Percentiles rank a stretch among this genome's conserved stretches.
These are phyloP conservation scores for Solanum hybrid DNA, from an alignment of 305 asterid genomes.

Conservation along the genomic window DNA sequence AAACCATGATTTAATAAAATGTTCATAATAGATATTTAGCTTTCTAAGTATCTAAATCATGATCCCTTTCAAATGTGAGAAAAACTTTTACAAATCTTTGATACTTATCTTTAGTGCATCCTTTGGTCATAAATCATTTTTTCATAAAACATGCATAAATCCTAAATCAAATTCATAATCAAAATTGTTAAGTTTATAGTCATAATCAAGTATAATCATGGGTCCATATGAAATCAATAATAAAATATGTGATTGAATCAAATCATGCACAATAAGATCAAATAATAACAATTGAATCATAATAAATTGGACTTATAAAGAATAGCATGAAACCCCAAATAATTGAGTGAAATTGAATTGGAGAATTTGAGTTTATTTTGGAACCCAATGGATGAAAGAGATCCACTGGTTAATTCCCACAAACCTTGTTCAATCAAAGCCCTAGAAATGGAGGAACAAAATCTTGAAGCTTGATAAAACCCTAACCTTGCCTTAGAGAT, in stretches of 20 bases:
- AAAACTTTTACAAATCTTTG: too few relatives aligned
- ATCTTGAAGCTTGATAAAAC: background rate
- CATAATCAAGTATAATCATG: background rate
- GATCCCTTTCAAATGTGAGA: too few relatives aligned
- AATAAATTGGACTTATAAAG: background rate
- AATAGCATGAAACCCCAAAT: background rate
- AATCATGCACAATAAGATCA: background rate
- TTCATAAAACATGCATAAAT: too few relatives aligned
- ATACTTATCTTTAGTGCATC: too few relatives aligned
- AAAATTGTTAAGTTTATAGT: too few relatives aligned
- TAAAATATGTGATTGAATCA: background rate
- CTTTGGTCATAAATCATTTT: too few relatives aligned
- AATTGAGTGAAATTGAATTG: background rate
- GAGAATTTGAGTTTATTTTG: too few relatives aligned
- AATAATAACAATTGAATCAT: background rate
- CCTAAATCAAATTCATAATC: background rate
- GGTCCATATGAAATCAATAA: background rate
- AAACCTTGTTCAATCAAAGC: background rate
- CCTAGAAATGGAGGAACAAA: background rate
- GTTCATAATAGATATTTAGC: too few relatives aligned
- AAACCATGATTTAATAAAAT: too few relatives aligned
- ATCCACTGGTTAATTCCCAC: background rate
- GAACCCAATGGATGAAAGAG: background rate
- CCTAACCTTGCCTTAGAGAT: background rate
- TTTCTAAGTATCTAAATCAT: too few relatives aligned